A percentile compares a stretch with the other conserved stretches of the same genome.
Conservation (phyloP, 2,329 filamentous ascomycete genomes). For the Exophiala xenobiotica region DNA sequence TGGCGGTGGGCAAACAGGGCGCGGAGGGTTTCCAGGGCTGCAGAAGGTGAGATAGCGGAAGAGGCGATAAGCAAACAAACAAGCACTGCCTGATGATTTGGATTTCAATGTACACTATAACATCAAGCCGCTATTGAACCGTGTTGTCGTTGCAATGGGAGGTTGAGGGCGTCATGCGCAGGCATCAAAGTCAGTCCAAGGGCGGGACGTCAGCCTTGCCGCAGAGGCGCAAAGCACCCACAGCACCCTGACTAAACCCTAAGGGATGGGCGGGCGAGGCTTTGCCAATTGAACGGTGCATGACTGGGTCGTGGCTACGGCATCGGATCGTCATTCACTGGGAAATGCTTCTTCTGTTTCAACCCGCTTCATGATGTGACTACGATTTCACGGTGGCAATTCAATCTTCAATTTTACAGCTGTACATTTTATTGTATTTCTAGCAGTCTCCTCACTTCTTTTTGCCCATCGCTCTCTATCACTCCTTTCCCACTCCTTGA, state of each 20-base stretch:
- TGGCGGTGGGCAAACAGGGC: slow-evolving; percentile 20
- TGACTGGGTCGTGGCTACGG: no score
- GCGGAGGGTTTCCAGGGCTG: slow-evolving; percentile 24
- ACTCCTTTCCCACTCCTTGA: not conserved
- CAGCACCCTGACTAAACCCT: no score
- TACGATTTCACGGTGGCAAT: not conserved
- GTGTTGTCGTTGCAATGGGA: slow-evolving; percentile 2
- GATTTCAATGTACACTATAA: not conserved
- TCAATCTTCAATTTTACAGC: not conserved
- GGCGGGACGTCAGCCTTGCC: slow-evolving; percentile 1
- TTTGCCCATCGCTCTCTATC: not conserved
- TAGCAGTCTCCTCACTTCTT: not conserved
- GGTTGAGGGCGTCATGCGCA: not conserved
- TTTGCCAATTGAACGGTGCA: not conserved
- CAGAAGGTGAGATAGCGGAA: not conserved
- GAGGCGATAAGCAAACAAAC: no score
- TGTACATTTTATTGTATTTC: not conserved
- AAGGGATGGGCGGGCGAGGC: not conserved
- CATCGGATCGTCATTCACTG: not conserved
- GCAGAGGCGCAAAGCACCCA: not conserved
- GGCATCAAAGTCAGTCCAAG: no score
- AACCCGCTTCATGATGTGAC: not conserved
- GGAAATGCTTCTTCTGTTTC: not conserved
- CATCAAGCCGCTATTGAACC: not conserved
- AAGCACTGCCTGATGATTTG: no score